Evolutionary conservation across 768 basidiomycete genomes (phyloP).

Genomic region (Hemileccinum rubropunctum): DNA sequence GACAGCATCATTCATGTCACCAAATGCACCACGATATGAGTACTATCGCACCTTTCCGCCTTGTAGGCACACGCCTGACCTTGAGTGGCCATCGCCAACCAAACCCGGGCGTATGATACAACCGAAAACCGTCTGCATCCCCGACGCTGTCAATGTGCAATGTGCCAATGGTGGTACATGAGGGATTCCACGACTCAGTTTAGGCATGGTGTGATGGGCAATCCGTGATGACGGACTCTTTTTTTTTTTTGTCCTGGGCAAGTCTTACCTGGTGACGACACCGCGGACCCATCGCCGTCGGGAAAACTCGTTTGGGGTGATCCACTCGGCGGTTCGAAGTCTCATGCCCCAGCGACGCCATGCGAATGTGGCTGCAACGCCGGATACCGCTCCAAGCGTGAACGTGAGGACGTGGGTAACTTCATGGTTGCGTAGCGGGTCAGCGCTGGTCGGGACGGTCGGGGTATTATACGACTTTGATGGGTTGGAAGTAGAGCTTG

Average conservation of each 20-base stretch:
- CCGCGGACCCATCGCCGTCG: constrained; percentile 73
- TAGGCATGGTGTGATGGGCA: neutral
- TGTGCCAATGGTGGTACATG: neutral
- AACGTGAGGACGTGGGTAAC: constrained; percentile 5
- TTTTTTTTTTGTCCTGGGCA: too few species aligned
- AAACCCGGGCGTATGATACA: constrained; percentile 82
- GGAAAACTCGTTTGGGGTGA: constrained; percentile 60
- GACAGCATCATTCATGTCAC: too few species aligned
- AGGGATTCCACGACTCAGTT: neutral
- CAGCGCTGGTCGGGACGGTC: neutral
- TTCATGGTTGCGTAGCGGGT: too few species aligned
- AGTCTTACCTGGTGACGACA: constrained; percentile 68
- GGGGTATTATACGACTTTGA: neutral
- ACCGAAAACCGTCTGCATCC: constrained; percentile 79
- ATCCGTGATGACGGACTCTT: too few species aligned
- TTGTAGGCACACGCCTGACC: constrained; percentile 59
- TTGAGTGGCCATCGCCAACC: constrained; percentile 76
- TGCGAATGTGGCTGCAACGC: constrained; percentile 19
- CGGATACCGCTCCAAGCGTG: constrained; percentile 14
- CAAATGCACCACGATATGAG: neutral
- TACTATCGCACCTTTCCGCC: constrained; percentile 46
- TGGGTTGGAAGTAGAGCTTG: neutral
- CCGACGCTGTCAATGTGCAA: constrained; percentile 59
- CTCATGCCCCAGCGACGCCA: constrained; percentile 56
- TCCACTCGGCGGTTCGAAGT: constrained; percentile 63